Conservation (phyloP, 441 rosid genomes). For the Syzygium malaccense region DNA sequence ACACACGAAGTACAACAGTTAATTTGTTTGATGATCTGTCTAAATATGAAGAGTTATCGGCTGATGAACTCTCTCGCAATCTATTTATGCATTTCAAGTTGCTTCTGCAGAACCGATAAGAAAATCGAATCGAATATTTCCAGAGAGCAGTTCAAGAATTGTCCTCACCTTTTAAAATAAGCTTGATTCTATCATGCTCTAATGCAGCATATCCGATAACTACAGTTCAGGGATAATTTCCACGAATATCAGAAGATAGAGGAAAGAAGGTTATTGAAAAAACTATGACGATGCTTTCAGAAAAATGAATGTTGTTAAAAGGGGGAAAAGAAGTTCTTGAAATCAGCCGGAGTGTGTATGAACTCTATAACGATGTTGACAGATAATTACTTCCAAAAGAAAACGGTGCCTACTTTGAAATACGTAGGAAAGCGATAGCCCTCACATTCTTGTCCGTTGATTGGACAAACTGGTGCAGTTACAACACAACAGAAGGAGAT, state of each 20-base stretch:
- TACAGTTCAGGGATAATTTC: neutral
- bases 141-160: neutral
- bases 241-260: neutral
- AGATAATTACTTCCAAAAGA: neutral
- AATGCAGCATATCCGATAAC: neutral
- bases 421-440: neutral
- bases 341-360: neutral
- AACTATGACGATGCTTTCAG: neutral
- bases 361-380: neutral
- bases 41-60: neutral
- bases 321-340: neutral
- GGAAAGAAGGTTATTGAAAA: neutral
- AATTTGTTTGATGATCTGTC: neutral
- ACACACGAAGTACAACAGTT: neutral
- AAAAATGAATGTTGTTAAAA: neutral
- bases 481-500: neutral
- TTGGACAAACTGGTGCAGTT: neutral
- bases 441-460: neutral
- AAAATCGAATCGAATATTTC: neutral
- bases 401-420: neutral
- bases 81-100: neutral
- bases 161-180: neutral
- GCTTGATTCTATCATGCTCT: neutral
- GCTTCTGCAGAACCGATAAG: neutral
- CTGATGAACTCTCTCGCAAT: neutral